phyloP scores from a whole-genome alignment of 2,329 filamentous ascomycete species.

The Sporothrix curviconia region DNA sequence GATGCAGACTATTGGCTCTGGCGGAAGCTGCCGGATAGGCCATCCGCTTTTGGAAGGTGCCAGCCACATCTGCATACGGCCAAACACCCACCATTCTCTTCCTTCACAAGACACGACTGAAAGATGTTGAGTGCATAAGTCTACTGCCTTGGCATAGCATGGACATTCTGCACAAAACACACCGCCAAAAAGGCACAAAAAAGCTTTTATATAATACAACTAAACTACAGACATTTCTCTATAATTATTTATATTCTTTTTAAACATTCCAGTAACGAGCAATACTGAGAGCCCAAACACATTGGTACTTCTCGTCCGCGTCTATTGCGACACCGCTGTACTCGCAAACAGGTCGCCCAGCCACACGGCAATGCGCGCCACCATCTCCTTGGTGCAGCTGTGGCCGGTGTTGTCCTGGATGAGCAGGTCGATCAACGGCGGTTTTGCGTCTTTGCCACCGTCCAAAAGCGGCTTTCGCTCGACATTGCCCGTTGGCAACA shows the following conservation, averaged over 20 bases:
- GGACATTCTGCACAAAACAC: no score
- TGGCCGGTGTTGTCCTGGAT: not conserved
- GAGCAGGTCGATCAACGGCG: not conserved
- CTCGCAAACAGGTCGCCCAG: not conserved
- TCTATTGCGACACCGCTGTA: no score
- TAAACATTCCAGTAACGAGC: no score
- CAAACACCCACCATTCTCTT: no score
- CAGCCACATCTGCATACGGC: not conserved
- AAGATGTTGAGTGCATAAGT: no score
- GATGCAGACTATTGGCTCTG: no score
- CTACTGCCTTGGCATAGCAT: no score
- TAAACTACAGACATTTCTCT: not conserved
- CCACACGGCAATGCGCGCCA: not conserved
- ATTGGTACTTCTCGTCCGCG: not conserved
- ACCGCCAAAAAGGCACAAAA: no score
- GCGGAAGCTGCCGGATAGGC: not conserved
- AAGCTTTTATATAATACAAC: not conserved
- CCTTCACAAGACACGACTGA: no score
- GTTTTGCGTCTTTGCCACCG: not conserved
- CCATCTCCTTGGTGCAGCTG: slow-evolving; percentile 6
- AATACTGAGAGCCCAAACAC: no score
- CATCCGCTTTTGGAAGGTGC: not conserved
- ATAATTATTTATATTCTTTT: no score
- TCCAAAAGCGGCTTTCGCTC: not conserved
- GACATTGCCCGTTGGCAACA: not conserved